phyloP scores from a whole-genome alignment of 2,329 filamentous ascomycete genomes.

The Parastagonospora nodorum region DNA sequence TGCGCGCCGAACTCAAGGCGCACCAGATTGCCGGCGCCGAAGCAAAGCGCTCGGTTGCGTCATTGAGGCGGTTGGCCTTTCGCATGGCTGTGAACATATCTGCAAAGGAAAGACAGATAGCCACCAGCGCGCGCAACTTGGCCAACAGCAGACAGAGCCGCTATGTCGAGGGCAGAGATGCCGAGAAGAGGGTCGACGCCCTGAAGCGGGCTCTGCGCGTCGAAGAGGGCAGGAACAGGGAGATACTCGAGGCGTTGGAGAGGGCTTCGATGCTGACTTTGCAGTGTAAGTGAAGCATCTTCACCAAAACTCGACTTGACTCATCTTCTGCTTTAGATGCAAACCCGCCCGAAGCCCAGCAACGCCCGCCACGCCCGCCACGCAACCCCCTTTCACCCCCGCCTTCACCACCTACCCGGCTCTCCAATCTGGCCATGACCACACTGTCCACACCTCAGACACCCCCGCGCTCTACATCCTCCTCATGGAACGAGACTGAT shows the following conservation, averaged over 20 bases:
- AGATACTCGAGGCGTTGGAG: constrained; percentile 45
- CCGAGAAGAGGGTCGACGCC: constrained; percentile 40
- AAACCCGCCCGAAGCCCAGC: constrained; percentile 23
- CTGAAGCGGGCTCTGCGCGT: constrained; percentile 37
- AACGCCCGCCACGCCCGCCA: constrained; percentile 22
- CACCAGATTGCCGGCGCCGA: constrained; percentile 40
- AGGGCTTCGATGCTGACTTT: constrained; percentile 44
- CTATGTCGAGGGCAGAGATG: constrained; percentile 38
- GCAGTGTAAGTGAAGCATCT: constrained; percentile 32
- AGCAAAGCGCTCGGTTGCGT: constrained; percentile 41
- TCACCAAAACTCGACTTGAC: neutral
- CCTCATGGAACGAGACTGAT: constrained; percentile 29
- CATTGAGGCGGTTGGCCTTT: constrained; percentile 43
- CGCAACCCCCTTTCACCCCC: constrained; percentile 40
- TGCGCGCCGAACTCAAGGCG: constrained; percentile 40
- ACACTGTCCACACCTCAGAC: constrained; percentile 24
- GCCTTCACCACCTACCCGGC: constrained; percentile 36
- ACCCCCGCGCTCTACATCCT: constrained; percentile 26
- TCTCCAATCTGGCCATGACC: constrained; percentile 18
- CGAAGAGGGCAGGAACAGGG: constrained; percentile 43
- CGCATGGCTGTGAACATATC: constrained; percentile 47
- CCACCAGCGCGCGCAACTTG: constrained; percentile 37
- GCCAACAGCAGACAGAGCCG: constrained; percentile 37
- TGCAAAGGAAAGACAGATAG: constrained; percentile 47
- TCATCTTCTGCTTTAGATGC: constrained; percentile 26